phyloP scores from a whole-genome alignment of 345 rosid species.

The Gossypium turneri region DNA sequence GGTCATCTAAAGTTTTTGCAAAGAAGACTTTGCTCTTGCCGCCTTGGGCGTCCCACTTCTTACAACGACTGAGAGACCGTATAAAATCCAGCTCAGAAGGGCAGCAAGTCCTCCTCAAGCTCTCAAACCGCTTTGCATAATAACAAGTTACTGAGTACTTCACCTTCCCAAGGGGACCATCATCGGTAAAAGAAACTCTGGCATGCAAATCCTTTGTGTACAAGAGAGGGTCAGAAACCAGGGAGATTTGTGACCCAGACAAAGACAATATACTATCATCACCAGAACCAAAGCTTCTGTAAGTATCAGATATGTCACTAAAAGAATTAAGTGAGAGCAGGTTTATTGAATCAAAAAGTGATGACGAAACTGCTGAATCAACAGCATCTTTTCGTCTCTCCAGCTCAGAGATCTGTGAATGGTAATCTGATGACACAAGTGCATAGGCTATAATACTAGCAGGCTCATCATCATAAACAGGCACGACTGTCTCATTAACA shows the following conservation, averaged over 20 bases:
- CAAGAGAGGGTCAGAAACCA: slow-evolving; percentile 51
- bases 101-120: slow-evolving; percentile 79
- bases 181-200: slow-evolving; percentile 68
- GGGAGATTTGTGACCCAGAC: slow-evolving; percentile 37
- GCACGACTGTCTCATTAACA: slow-evolving; percentile 57
- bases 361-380: slow-evolving; percentile 38
- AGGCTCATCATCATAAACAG: slow-evolving; percentile 92
- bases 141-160: slow-evolving; percentile 84
- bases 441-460: slow-evolving; percentile 88
- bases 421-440: slow-evolving; percentile 65
- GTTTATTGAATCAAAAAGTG: slow-evolving; percentile 54
- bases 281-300: slow-evolving; percentile 40
- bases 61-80: slow-evolving; percentile 92
- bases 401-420: slow-evolving; percentile 52
- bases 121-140: slow-evolving; percentile 79
- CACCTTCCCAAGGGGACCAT: slow-evolving; percentile 67
- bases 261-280: slow-evolving; percentile 47
- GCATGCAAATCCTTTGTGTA: slow-evolving; percentile 66
- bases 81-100: slow-evolving; percentile 80
- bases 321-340: slow-evolving; percentile 45
- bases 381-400: slow-evolving; percentile 53
- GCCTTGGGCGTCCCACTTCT: slow-evolving; percentile 99
- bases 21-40: slow-evolving; percentile 99
- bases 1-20: slow-evolving; percentile 93
- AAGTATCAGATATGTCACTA: slow-evolving; percentile 50